These are phyloP conservation scores for Pugionium cornutum DNA, from an alignment of 345 rosid species.

Conservation along the genomic window DNA sequence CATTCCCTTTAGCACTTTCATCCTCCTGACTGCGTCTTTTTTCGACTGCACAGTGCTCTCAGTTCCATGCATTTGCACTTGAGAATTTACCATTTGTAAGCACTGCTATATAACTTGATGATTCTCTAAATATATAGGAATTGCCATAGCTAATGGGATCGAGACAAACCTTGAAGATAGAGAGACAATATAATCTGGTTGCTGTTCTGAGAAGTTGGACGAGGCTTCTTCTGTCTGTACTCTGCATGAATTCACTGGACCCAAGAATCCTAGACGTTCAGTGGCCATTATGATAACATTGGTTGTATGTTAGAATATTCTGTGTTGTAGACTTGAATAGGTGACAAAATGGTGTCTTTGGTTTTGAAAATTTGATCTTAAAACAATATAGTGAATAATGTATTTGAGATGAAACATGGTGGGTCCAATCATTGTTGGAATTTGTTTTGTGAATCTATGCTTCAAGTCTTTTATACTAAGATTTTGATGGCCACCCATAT, in stretches of 20 bases:
- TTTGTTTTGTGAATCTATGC: too few species aligned
- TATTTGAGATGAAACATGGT: too few species aligned
- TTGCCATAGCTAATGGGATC: background rate
- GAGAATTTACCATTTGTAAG: background rate
- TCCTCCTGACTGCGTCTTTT: constrained; percentile 63
- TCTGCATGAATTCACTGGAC: constrained; percentile 80
- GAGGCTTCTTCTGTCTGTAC: constrained; percentile 82
- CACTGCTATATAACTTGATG: too few species aligned
- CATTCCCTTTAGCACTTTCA: constrained; percentile 76
- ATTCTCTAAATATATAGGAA: background rate
- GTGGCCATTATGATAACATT: too few species aligned
- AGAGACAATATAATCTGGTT: constrained; percentile 57
- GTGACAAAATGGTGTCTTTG: too few species aligned
- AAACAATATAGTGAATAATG: too few species aligned
- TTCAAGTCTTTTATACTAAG: too few species aligned
- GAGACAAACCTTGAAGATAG: constrained; percentile 68
- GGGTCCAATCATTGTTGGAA: too few species aligned
- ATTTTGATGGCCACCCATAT: too few species aligned
- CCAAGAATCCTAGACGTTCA: constrained; percentile 65
- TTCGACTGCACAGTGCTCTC: constrained; percentile 64
- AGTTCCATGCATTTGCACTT: constrained; percentile 89
- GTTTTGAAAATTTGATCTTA: too few species aligned
- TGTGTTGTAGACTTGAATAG: too few species aligned
- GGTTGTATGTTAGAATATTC: too few species aligned
- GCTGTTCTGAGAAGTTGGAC: constrained; percentile 58